These are phyloP conservation scores for Xylaria bambusicola DNA, from an alignment of 495 filamentous ascomycete genomes.

Conservation along the genomic window DNA sequence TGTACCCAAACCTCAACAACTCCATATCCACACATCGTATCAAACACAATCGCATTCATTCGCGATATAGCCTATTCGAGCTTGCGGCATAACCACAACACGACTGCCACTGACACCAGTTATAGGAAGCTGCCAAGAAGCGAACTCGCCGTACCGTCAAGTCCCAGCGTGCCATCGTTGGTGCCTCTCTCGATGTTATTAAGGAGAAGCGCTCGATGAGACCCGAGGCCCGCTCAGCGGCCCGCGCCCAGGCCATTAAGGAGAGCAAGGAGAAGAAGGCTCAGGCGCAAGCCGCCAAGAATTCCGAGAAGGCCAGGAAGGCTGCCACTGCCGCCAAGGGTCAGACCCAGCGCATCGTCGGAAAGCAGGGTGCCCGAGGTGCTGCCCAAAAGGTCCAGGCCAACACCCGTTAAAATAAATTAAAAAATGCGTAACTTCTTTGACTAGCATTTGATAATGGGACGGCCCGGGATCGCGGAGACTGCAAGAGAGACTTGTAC, in stretches of 20 bases:
- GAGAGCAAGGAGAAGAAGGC: slow-evolving; percentile 97
- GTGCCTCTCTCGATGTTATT: slow-evolving; percentile 98
- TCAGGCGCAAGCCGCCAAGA: slow-evolving; percentile 85
- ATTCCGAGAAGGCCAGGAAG: slow-evolving; percentile 98
- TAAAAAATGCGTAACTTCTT: background rate
- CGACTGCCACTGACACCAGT: slow-evolving; percentile 44
- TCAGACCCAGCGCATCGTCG: slow-evolving; percentile 73
- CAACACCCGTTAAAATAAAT: slow-evolving; percentile 73
- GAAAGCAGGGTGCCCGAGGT: slow-evolving; percentile 97
- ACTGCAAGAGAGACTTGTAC: slow-evolving; percentile 16
- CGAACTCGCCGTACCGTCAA: slow-evolving; percentile 97
- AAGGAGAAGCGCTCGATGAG: slow-evolving; percentile 95
- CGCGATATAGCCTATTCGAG: too few relatives aligned
- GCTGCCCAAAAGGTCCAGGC: slow-evolving; percentile 81
- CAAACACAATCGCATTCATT: too few relatives aligned
- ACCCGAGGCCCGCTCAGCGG: slow-evolving; percentile 91
- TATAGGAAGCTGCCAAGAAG: slow-evolving; percentile 99
- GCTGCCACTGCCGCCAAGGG: slow-evolving; percentile 75
- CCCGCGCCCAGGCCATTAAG: slow-evolving; percentile 87
- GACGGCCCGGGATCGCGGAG: slow-evolving; percentile 10
- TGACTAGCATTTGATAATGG: slow-evolving; percentile 14
- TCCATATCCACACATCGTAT: too few relatives aligned
- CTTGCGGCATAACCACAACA: background rate
- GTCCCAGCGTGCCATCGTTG: slow-evolving; percentile 97
- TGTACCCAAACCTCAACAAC: too few relatives aligned